Evolutionary conservation across 805 yeast genomes (phyloP), one percentile per base, ranked within the genome.

Genomic region (Ogataea chonburiensis): DNA sequence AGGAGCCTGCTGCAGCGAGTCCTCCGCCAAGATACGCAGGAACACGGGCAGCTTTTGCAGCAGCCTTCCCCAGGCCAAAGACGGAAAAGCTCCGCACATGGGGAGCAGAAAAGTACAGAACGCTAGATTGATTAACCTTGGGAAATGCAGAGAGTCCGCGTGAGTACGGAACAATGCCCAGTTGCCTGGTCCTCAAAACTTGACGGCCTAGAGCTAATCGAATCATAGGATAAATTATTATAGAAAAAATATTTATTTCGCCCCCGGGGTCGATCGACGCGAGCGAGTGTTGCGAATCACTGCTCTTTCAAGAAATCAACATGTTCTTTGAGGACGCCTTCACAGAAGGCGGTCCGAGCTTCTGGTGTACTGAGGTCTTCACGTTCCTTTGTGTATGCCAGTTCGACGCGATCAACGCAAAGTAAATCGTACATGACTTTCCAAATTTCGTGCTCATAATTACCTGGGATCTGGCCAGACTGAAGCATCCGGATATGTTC

Each of bases 11-110:
- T 8, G 97, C 98, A 3, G 95, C 96, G 22, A 88, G 61, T 0
- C 95, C 88, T 6, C 95, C 89, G 2, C 97, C 98, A 0, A 88
- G 65, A 44, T 81, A 81, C 0, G 87, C 91, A 0, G 97, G 96
- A 2, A 82, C 58, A 45, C 73, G 75, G 1, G 76, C 67, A 1
- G 73, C 69, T 37, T 73, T 73, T 1, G 74, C 73, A 5, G 81
- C 63, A 0, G 79, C 58, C 54, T 73, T 79, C 16, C 81, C 81
- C 10, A 70, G 38, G 1, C 72, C 60, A 20, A 68, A 51, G 14
- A 66, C 42, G 3, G 67, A 59, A 33, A 65, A 54, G 5, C 40
- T 30, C 19, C 63, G 44, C 7, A 34, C 26, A 7, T 35, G 26
- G 17, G 21, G 12, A 1, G 42, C 11, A 10, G 42, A 23, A 7